Percentiles rank a stretch among this genome's conserved stretches.
Evolutionary conservation across 768 basidiomycete species (phyloP).

Genomic region (Auriscalpium orientale): DNA sequence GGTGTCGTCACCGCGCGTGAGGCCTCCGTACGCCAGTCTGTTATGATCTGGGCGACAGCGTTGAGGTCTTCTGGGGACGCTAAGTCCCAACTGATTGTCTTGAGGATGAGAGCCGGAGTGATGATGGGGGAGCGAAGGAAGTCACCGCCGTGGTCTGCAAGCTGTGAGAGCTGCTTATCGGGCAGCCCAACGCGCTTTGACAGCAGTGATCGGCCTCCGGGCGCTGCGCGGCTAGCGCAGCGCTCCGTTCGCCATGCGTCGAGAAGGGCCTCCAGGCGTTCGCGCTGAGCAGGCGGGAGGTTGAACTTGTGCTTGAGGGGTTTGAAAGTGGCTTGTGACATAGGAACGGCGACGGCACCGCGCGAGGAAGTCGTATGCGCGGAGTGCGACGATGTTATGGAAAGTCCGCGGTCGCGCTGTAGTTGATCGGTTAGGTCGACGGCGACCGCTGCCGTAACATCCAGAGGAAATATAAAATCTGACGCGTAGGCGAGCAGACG

Average conservation of each 20-base stretch:
- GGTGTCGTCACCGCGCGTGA: not conserved
- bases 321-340: not conserved
- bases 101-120: not conserved
- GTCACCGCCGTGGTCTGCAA: not conserved
- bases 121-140: not conserved
- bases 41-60: not conserved
- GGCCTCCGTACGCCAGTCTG: not conserved
- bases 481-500: not conserved
- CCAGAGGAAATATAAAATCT: not conserved
- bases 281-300: not conserved
- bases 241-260: not conserved
- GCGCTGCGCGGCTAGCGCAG: not conserved
- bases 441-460: not conserved
- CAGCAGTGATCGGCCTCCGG: not conserved
- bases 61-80: not conserved
- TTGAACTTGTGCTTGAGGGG: not conserved
- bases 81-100: not conserved
- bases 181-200: not conserved
- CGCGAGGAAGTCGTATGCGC: not conserved
- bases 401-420: not conserved
- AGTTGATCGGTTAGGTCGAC: not conserved
- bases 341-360: not conserved
- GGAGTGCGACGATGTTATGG: not conserved
- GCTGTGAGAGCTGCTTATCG: not conserved
- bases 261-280: not conserved